A percentile compares a stretch with the other conserved stretches of the same genome.
phyloP scores from a whole-genome alignment of 345 rosid genomes.

The Bruguiera sexangula region DNA sequence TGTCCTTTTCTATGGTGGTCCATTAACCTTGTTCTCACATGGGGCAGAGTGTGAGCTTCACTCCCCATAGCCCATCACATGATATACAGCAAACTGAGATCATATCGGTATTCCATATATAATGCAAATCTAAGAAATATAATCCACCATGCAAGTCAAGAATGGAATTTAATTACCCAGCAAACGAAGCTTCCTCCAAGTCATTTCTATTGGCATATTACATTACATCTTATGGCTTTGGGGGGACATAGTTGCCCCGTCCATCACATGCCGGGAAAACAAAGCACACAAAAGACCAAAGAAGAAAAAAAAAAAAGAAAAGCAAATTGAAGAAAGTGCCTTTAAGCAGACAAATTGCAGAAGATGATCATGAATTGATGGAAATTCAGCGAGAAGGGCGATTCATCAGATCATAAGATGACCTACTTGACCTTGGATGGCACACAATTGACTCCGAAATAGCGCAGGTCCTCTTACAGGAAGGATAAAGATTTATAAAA shows the following conservation, averaged over 20 bases:
- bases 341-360: conserved; percentile 1
- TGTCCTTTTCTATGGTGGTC: conserved; percentile 11
- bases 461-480: conserved; percentile 61
- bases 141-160: not conserved
- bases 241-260: not conserved
- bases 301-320: not conserved
- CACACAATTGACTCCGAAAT: conserved; percentile 72
- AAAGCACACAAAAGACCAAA: not conserved
- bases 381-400: conserved; percentile 25
- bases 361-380: not conserved
- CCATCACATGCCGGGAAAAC: too few species aligned
- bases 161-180: not conserved
- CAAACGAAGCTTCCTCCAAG: conserved; percentile 1
- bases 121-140: not conserved
- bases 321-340: not conserved
- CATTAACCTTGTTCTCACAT: conserved; percentile 28
- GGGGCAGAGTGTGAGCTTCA: conserved; percentile 34
- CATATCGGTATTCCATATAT: not conserved
- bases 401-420: conserved; percentile 35
- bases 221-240: not conserved
- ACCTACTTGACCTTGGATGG: conserved; percentile 47
- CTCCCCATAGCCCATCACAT: conserved; percentile 36
- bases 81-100: conserved; percentile 23
- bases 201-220: conserved; percentile 8
- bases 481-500: conserved; percentile 51